These are phyloP conservation scores for Penicillium fimorum DNA, from an alignment of 495 filamentous ascomycete species.

Conservation along the genomic window DNA sequence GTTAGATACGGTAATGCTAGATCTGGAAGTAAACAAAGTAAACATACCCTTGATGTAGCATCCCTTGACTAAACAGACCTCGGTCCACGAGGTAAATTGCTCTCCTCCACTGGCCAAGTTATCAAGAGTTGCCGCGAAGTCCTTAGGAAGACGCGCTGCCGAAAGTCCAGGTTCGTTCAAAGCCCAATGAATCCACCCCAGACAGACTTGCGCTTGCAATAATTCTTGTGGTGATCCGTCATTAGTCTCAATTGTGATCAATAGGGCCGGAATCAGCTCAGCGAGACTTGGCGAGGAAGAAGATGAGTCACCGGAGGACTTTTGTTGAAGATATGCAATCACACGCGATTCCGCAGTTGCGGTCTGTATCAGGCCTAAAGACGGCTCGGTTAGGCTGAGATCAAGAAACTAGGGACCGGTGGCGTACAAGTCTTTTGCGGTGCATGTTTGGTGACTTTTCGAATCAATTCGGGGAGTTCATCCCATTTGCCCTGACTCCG, in stretches of 20 bases:
- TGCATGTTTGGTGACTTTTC: conserved; percentile 92
- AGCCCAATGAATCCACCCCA: conserved; percentile 80
- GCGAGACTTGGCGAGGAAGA: conserved; percentile 55
- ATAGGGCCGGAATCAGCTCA: conserved; percentile 57
- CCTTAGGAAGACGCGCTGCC: conserved; percentile 58
- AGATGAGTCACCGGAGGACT: conserved; percentile 36
- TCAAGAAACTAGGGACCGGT: conserved; percentile 10
- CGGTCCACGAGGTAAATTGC: conserved; percentile 65
- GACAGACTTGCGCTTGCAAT: conserved; percentile 75
- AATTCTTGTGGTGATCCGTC: conserved; percentile 61
- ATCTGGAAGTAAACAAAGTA: background rate
- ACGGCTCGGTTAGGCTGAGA: conserved; percentile 17
- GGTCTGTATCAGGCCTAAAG: conserved; percentile 69
- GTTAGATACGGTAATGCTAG: conserved; percentile 12
- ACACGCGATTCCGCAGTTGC: conserved; percentile 71
- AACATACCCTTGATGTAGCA: conserved; percentile 66
- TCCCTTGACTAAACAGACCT: conserved; percentile 74
- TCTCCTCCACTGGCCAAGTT: conserved; percentile 46
- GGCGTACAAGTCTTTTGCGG: conserved; percentile 75
- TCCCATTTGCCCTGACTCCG: conserved; percentile 88
- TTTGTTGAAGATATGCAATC: conserved; percentile 47
- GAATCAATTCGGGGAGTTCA: conserved; percentile 81
- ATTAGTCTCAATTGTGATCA: conserved; percentile 65
- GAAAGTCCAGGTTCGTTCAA: conserved; percentile 65
- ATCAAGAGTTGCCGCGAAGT: conserved; percentile 52